These are phyloP conservation scores for Anthracocystis setariae DNA, from an alignment of 1,284 basidiomycete species.

Conservation along the genomic window DNA sequence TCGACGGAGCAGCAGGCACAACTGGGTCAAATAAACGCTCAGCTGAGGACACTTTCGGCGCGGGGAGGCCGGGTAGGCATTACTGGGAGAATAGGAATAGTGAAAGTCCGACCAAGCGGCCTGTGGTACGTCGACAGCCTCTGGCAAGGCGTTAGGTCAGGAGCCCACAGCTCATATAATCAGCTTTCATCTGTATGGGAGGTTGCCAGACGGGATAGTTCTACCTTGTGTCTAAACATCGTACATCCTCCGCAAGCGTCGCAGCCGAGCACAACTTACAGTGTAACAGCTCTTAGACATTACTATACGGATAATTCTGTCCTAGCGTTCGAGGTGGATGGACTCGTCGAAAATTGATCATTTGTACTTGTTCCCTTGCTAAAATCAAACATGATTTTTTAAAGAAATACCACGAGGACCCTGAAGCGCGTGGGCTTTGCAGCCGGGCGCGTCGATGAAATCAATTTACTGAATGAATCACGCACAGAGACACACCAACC, in stretches of 20 bases:
- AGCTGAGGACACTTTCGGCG: conserved; percentile 28
- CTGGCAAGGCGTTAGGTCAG: conserved; percentile 21
- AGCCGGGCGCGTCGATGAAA: conserved; percentile 8
- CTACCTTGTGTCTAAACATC: not conserved
- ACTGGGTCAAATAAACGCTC: conserved; percentile 10
- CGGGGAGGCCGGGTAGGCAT: conserved; percentile 14
- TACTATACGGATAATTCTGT: not conserved
- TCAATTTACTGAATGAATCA: too few relatives aligned
- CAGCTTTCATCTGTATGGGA: too few relatives aligned
- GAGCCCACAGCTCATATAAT: too few relatives aligned
- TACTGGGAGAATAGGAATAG: conserved; percentile 33
- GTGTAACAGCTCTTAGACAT: too few relatives aligned
- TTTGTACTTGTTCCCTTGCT: not conserved
- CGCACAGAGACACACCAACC: not conserved
- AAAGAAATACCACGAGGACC: conserved; percentile 3
- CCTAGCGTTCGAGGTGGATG: not conserved
- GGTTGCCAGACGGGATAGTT: too few relatives aligned
- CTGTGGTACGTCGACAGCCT: conserved; percentile 42
- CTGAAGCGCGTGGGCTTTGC: conserved; percentile 15
- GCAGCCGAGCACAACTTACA: too few relatives aligned
- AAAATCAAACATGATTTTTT: not conserved
- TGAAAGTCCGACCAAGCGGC: conserved; percentile 45
- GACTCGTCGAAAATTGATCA: not conserved
- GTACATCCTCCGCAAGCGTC: too few relatives aligned
- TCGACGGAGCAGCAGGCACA: not conserved